Evolutionary conservation across 768 basidiomycete genomes (phyloP), one percentile per base, ranked within the genome.

Genomic region (Termitomyces eurrhizus): DNA sequence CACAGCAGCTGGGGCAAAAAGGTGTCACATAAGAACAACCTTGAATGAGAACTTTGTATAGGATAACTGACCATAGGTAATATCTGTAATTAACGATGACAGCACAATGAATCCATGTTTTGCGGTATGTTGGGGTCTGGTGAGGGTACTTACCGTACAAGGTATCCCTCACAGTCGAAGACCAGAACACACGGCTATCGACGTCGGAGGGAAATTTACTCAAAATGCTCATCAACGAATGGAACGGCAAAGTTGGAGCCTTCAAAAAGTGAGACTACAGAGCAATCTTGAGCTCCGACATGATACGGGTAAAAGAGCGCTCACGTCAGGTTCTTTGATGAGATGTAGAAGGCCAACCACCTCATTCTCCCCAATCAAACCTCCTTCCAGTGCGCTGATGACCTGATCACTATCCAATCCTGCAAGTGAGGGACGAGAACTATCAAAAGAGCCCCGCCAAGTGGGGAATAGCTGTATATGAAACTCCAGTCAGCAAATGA

Each of bases 231-330:
- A 86, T 79, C 49, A 94, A 78, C n/a, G 82, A 84, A 69, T 92
- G 84, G 77, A 90, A 93, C 0, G 92, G 92, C 48, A 94, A 78
- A 2, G 83, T 87, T 3, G 91, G 87, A 32, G 89, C 89, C 75
- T 94, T 94, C 66, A 94, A 77, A 77, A 93, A 94, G 69, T 92
- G 92, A 18, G 90, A 87, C 90, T 93, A 65, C 1, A 39, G 56
- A 60, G 54, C 12, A 26, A 14, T 18, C 35, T 53, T 71, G n/a
- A 76, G 51, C 33, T 9, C 13, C 18, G 7, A 49, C 35, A 26
- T 50, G 26, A 21, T n/a, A 33, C 18, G 3, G 2, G 33, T 37
- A 11, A 50, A 33, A 37, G 7, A 41, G 57, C 0, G 64, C 87
- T 68, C 67, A 90, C 91, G 70, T 92, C 89, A 1, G 90, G 91